Conservation (phyloP, 2,329 filamentous ascomycete genomes). For the Chrysoporthe austroafricana region DNA sequence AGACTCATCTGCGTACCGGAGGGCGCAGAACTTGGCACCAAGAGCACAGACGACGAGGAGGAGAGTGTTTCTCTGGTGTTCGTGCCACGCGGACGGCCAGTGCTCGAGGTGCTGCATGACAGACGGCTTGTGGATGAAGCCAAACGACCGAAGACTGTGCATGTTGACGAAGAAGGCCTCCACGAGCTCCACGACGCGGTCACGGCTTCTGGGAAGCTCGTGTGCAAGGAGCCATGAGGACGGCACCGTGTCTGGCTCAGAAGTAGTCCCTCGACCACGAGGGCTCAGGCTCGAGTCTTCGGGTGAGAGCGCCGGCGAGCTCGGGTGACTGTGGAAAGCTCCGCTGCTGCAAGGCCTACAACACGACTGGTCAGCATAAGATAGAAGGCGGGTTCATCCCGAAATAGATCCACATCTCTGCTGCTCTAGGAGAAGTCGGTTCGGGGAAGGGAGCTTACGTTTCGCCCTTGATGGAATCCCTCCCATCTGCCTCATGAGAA, state of each 20-base stretch:
- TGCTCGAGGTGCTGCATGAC: conserved; percentile 30
- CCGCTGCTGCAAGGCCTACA: background rate
- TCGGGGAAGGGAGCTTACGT: background rate
- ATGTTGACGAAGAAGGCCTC: conserved; percentile 34
- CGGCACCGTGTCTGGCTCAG: background rate
- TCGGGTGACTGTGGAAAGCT: background rate
- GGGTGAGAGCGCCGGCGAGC: conserved; percentile 6
- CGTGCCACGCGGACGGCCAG: conserved; percentile 2
- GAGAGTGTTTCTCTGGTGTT: conserved; percentile 15
- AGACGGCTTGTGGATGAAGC: conserved; percentile 33
- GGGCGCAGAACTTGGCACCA: conserved; percentile 27
- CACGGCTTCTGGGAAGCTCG: background rate
- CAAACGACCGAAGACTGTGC: conserved; percentile 32
- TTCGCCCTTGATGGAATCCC: background rate
- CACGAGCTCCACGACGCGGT: conserved; percentile 18
- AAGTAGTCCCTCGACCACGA: background rate
- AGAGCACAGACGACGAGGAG: conserved; percentile 28
- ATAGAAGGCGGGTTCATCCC: background rate
- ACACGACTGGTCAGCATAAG: background rate
- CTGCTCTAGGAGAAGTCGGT: background rate
- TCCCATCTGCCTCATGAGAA: conserved; percentile 6
- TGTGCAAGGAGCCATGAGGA: conserved; percentile 8
- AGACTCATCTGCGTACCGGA: conserved; percentile 9
- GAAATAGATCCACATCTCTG: background rate
- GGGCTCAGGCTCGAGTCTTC: background rate